Evolutionary conservation across 345 rosid species (phyloP), one percentile per base, ranked within the genome.

Genomic region (Eucalyptus regnans): DNA sequence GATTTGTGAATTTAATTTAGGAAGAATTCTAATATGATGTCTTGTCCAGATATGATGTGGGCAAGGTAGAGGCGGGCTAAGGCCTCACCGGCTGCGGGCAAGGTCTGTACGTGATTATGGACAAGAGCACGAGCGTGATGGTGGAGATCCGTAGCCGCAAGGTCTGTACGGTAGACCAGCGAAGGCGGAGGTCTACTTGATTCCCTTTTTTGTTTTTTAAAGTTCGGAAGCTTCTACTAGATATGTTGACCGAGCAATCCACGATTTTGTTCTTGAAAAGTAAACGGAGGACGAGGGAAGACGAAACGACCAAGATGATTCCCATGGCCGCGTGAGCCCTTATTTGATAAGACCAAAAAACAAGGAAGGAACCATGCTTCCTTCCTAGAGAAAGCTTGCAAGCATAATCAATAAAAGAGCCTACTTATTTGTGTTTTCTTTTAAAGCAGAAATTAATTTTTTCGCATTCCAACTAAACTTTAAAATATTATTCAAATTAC

Each of bases 61-160:
- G 44, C 44, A 43, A 43, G 44, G 44, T 43, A 43, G 44, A 43
- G 44, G 44, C 44, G 44, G 44, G 7, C 6, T 6, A 5, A 43
- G 44, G 44, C 44, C 44, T 43, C 44, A 6, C 44, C 44, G 44
- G 44, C 44, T 43, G 41, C 41, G 44, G 7, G 44, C 7, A 43
- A 43, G 44, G 49, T 48, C 93, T 97, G 15, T 98, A 97, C 93
- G 88, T 94, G 29, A 96, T 95, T 88, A 96, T 97, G 97, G 98
- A 94, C 89, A 97, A 96, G 91, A 96, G 98, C 92, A 90, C 98
- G 0, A 97, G 99, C 86, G 99, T 96, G 27, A 96, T 90, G 91
- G 99, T 96, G 41, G 98, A 97, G 94, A 97, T 97, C 41, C 95
- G 99, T 22, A 96, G 99, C 93, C 92, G 95, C 90, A 5, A 97